Percentiles rank a stretch among this genome's conserved stretches.
Conservation (phyloP, 768 basidiomycete genomes). For the Panus rudis region DNA sequence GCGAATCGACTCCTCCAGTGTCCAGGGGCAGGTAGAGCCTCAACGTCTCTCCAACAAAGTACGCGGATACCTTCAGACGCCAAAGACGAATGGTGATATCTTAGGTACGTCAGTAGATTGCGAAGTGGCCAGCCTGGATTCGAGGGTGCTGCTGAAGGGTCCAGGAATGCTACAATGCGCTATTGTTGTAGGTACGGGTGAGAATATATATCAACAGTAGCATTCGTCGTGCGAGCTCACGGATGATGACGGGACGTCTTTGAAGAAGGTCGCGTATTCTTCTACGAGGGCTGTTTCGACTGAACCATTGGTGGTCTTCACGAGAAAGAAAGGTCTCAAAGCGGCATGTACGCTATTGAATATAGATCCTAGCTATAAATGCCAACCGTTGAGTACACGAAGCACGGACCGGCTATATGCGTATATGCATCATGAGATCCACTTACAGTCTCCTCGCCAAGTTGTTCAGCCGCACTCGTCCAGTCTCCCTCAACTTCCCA, state of each 20-base stretch:
- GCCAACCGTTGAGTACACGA: constrained; percentile 1
- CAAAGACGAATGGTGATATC: constrained; percentile 42
- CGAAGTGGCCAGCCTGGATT: constrained; percentile 83
- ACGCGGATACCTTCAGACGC: constrained; percentile 48
- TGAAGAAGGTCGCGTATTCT: constrained; percentile 53
- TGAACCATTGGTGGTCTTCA: constrained; percentile 30
- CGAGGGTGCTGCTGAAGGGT: constrained; percentile 66
- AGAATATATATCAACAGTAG: background rate
- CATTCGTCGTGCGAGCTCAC: background rate
- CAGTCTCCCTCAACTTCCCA: constrained; percentile 80
- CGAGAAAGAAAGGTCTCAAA: constrained; percentile 54
- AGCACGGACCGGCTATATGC: background rate
- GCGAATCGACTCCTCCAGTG: constrained; percentile 64
- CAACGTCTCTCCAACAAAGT: constrained; percentile 71
- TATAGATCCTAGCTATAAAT: constrained; percentile 40
- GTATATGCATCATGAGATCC: background rate
- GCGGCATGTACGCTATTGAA: constrained; percentile 40
- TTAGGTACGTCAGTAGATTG: constrained; percentile 82
- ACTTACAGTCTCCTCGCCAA: constrained; percentile 37
- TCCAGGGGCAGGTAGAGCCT: constrained; percentile 34
- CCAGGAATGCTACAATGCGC: constrained; percentile 33
- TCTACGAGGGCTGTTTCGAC: constrained; percentile 47
- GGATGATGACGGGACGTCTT: constrained; percentile 27
- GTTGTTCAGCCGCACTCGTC: constrained; percentile 38
- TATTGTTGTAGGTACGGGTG: constrained; percentile 1